These are phyloP conservation scores for Phialophora chinensis DNA, from an alignment of 2,329 filamentous ascomycete species.

Conservation along the genomic window DNA sequence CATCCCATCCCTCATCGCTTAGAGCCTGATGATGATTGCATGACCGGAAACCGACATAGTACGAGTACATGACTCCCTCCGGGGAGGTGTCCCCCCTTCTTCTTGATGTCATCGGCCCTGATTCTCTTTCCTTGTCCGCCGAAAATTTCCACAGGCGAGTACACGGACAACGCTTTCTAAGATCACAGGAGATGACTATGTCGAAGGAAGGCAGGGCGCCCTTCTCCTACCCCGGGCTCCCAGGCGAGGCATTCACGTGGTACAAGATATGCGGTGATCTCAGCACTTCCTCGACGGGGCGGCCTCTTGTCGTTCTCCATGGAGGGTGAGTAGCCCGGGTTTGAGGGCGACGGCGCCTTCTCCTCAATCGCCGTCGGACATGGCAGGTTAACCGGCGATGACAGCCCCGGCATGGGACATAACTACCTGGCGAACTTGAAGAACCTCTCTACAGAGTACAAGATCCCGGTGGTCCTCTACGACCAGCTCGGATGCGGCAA, in stretches of 20 bases:
- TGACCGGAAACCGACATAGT: not conserved
- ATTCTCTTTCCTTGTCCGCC: not conserved
- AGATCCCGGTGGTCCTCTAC: conserved; percentile 58
- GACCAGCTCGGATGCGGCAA: conserved; percentile 60
- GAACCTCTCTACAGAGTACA: conserved; percentile 45
- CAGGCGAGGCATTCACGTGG: conserved; percentile 48
- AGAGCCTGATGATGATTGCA: not conserved
- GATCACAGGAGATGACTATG: not conserved
- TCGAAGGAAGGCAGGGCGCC: conserved; percentile 33
- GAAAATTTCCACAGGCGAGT: not conserved
- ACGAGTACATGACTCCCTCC: not conserved
- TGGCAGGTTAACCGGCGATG: not conserved
- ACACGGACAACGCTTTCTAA: not conserved
- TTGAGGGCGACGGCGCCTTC: not conserved
- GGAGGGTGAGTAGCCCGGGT: conserved; percentile 44
- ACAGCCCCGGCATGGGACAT: conserved; percentile 52
- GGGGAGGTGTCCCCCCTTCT: not conserved
- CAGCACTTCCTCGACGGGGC: conserved; percentile 37
- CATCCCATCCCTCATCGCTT: not conserved
- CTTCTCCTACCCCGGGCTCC: conserved; percentile 45
- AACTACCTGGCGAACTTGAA: conserved; percentile 51
- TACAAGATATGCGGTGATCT: conserved; percentile 50
- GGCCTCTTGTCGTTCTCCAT: conserved; percentile 49
- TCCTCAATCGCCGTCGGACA: not conserved
- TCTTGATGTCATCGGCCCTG: not conserved